A percentile compares a stretch with the other conserved stretches of the same genome.
These are phyloP conservation scores for Hyaloscypha variabilis DNA, from an alignment of 495 filamentous ascomycete species.

Conservation along the genomic window DNA sequence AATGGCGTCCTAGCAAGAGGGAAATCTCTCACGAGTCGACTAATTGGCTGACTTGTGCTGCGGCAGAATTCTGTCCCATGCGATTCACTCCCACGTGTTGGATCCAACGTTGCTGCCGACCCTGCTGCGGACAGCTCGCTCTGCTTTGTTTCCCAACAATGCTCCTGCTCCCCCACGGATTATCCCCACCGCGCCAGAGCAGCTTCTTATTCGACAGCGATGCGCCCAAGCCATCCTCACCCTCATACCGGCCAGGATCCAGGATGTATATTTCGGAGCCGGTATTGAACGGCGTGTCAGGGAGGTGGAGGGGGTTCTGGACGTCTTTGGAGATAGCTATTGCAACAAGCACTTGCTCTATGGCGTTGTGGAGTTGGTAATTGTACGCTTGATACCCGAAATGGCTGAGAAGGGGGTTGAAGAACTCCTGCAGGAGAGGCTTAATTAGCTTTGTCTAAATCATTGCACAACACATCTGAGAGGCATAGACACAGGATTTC, in stretches of 20 bases:
- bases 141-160: slow-evolving; percentile 80
- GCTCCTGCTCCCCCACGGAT: slow-evolving; percentile 50
- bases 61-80: slow-evolving; percentile 73
- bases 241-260: slow-evolving; percentile 50
- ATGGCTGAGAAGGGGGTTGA: slow-evolving; percentile 70
- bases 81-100: slow-evolving; percentile 65
- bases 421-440: slow-evolving; percentile 73
- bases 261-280: slow-evolving; percentile 50
- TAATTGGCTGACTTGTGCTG: slow-evolving; percentile 30
- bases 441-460: slow-evolving; percentile 42
- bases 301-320: slow-evolving; percentile 52
- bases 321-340: slow-evolving; percentile 78
- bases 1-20: slow-evolving; percentile 4
- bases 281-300: slow-evolving; percentile 24
- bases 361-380: slow-evolving; percentile 71
- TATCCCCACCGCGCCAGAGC: slow-evolving; percentile 48
- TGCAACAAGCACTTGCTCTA: slow-evolving; percentile 90
- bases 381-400: slow-evolving; percentile 84
- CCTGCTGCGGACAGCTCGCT: slow-evolving; percentile 71
- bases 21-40: slow-evolving; percentile 17
- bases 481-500: slow-evolving; percentile 11
- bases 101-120: slow-evolving; percentile 70
- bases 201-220: slow-evolving; percentile 50
- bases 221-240: slow-evolving; percentile 56
- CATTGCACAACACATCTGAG: slow-evolving; percentile 9